A percentile compares a stretch with the other conserved stretches of the same genome.
Conservation (phyloP, 2,329 filamentous ascomycete genomes). For the Curvularia spicifera region DNA sequence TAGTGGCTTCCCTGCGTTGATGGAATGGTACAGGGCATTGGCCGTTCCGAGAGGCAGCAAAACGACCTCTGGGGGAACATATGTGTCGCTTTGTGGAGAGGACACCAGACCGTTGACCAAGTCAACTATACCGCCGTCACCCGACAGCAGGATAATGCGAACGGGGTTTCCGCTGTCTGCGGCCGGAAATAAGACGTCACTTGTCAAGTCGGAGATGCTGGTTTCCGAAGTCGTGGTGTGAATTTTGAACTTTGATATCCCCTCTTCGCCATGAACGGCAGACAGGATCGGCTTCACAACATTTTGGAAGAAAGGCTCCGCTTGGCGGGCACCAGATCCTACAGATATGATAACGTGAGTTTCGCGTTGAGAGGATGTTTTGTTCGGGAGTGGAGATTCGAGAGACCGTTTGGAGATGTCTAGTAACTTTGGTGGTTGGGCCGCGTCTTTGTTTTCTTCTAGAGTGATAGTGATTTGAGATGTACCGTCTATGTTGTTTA, state of each 20-base stretch:
- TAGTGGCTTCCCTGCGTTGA: constrained; percentile 46
- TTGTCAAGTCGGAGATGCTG: constrained; percentile 70
- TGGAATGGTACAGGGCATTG: constrained; percentile 58
- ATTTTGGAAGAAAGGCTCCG: constrained; percentile 48
- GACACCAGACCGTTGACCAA: constrained; percentile 71
- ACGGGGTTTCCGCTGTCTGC: constrained; percentile 54
- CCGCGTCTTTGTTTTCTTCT: constrained; percentile 21
- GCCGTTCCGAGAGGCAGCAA: constrained; percentile 61
- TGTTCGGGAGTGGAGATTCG: constrained; percentile 7
- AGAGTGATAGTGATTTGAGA: constrained; percentile 14
- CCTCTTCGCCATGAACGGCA: constrained; percentile 44
- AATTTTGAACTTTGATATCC: constrained; percentile 54
- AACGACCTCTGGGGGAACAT: constrained; percentile 61
- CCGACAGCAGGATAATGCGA: constrained; percentile 77
- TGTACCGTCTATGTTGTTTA: constrained; percentile 17
- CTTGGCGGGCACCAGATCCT: constrained; percentile 53
- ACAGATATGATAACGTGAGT: constrained; percentile 56
- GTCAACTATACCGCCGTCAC: constrained; percentile 86
- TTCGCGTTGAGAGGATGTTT: constrained; percentile 23
- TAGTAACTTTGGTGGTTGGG: constrained; percentile 26
- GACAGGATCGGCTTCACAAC: constrained; percentile 52
- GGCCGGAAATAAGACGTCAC: constrained; percentile 54
- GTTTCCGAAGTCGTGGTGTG: constrained; percentile 68
- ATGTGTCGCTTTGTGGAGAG: constrained; percentile 30
- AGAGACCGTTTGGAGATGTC: constrained; percentile 29